Evolutionary conservation across 1,139 yeast species (phyloP).

Genomic region (Hemisphaericaspora subhashii): DNA sequence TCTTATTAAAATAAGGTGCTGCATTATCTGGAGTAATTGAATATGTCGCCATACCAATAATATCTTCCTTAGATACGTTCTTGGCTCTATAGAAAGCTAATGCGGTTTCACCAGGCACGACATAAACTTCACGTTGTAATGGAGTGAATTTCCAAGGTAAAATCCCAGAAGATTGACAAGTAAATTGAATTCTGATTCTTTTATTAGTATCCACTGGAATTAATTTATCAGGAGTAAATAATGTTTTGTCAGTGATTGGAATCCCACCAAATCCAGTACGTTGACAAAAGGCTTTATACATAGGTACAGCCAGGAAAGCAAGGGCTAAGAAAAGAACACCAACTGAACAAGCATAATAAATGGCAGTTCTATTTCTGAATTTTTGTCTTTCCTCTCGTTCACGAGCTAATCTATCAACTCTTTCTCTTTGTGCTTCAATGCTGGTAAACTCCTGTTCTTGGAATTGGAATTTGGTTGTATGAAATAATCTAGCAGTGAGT

Average conservation of each 20-base stretch:
- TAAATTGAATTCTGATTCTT: conserved; percentile 78
- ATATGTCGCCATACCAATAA: conserved; percentile 97
- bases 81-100: conserved; percentile 93
- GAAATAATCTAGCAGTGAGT: not conserved
- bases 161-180: conserved; percentile 88
- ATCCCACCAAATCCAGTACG: conserved; percentile 96
- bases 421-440: conserved; percentile 17
- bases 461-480: not conserved
- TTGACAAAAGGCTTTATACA: conserved; percentile 89
- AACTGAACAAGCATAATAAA: conserved; percentile 71
- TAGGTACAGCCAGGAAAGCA: conserved; percentile 89
- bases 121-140: conserved; percentile 88
- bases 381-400: conserved; percentile 33
- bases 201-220: conserved; percentile 86
- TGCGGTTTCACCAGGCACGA: conserved; percentile 98
- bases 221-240: conserved; percentile 83
- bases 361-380: conserved; percentile 50
- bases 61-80: conserved; percentile 81
- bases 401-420: conserved; percentile 17
- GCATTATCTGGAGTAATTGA: conserved; percentile 96
- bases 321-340: conserved; percentile 75
- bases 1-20: conserved; percentile 93
- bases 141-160: conserved; percentile 97
- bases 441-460: conserved; percentile 4
- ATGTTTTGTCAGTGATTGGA: conserved; percentile 81